Base-by-base conservation (phyloP, 164 flowering plant species). In the Aristolochia californica region DNA sequence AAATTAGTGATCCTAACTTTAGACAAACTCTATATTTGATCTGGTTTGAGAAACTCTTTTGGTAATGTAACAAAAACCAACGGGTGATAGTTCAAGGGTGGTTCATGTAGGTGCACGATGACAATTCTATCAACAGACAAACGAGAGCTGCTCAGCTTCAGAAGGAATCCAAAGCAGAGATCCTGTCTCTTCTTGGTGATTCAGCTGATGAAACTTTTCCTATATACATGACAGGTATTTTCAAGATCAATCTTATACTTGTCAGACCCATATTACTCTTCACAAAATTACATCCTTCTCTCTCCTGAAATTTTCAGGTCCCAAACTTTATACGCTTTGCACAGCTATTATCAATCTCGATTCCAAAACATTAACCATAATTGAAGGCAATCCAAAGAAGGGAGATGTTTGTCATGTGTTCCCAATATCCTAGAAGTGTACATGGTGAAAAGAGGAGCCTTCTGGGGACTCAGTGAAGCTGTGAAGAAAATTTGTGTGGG, bases 191-290 rank as follows among this genome's bases (percentile, higher is more conserved):
- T 56, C 83, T 83, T 22, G 91, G 88, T 60, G 84, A 86, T 67
- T 62, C 53, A 25, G 55, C 73, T 5, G 74, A 86, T 54, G 28
- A 28, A 45, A 72, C 62, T 44, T 82, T 77, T 62, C 90, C 93
- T 16, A 88, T 88, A 45, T 85, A 82, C 78, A 83, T 82, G 91
- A 70, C 72, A 74, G 91, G 93, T 85, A 73, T 27, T 4, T 48
- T 2, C n/a, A 23, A 15, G 16, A 16, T n/a, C 21, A 5, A n/a
- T 50, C 17, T 22, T 23, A 23, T 23, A 17, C 11, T 50, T 4
- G 14, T 12, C 10, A 34, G 5, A 34, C n/a, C 1, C 40, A 34
- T 5, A 34, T 8, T 22, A 50, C 27, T 23, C 27, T 5, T 22
- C 28, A 22, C 13, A 23, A n/a, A 11, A 5, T 23, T 23, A 8